Base-by-base conservation (phyloP, 768 basidiomycete genomes). In the Lentinula aciculospora region DNA sequence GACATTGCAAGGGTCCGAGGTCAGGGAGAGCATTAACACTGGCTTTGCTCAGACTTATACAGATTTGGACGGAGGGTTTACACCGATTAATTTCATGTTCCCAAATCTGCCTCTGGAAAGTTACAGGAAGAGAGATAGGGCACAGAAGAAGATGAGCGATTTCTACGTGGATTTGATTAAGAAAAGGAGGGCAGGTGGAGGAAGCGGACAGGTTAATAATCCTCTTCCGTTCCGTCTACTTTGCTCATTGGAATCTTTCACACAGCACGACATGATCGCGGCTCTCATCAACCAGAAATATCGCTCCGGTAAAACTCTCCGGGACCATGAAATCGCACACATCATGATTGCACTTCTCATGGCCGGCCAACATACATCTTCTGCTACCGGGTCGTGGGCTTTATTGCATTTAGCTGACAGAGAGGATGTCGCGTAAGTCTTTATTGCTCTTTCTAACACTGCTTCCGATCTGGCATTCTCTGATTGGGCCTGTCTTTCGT, bases 321-420 rank as follows among this genome's bases (percentile, higher is more conserved):
- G 78, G 60, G 94, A 99, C 67, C 86, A 89, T 63, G 93, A 98
- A 71, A 89, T 98, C 59, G 94, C 97, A 0, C 97, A 98, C 68
- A 95, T 99, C 68, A 86, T 99, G 88, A 99, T 98, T 66, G 97
- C 97, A 15, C 82, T 99, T 46, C 85, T 99, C 62, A 98, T 99
- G 97, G 97, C 97, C 44, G 97, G 97, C 37, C 97, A 99, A 74
- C 97, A 99, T 73, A 99, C 97, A 0, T 92, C 90, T 64, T 97
- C 97, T 13, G 88, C 97, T 2, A 88, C 92, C 21, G 86, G 86
- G 31, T 88, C 94, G 9, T 99, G 97, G 97, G 69, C 86, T 15
- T 77, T 98, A 37, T 82, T 98, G 42, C 93, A 97, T 66, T 70
- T 98, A 29, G 96, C 94, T 28, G 75, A 82, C 61, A 81, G 86